Percentiles rank a stretch among this genome's conserved stretches.
Conservation (phyloP, 1,284 basidiomycete genomes). For the Bjerkandera adusta region DNA sequence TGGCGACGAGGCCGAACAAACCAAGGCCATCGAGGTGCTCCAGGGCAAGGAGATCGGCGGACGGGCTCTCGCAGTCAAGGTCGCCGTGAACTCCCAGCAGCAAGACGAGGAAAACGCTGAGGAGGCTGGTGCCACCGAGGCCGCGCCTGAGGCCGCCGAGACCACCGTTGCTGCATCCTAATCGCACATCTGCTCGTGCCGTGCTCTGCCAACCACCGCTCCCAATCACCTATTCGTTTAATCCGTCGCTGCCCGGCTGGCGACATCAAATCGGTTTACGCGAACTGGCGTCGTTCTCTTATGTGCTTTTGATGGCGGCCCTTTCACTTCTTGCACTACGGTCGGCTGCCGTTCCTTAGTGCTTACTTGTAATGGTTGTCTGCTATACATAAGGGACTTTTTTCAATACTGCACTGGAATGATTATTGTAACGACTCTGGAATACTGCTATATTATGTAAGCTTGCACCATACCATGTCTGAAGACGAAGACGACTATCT, state of each 20-base stretch:
- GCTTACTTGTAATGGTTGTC: constrained; percentile 36
- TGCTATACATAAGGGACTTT: constrained; percentile 34
- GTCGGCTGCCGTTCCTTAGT: constrained; percentile 51
- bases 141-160: constrained; percentile 30
- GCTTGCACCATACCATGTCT: constrained; percentile 41
- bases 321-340: constrained; percentile 25
- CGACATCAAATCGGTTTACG: constrained; percentile 8
- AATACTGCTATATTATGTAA: constrained; percentile 14
- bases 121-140: constrained; percentile 29
- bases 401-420: constrained; percentile 17
- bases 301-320: constrained; percentile 20
- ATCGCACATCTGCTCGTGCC: constrained; percentile 12
- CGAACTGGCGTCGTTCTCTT: constrained; percentile 22
- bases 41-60: constrained; percentile 83
- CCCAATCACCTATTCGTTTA: constrained; percentile 10
- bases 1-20: constrained; percentile 78
- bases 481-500: constrained; percentile 79
- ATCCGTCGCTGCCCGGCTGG: constrained; percentile 13
- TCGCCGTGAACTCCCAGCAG: constrained; percentile 68
- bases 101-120: constrained; percentile 31
- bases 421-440: constrained; percentile 16
- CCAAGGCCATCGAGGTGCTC: constrained; percentile 79
- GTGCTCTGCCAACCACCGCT: constrained; percentile 15
- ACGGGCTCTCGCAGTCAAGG: constrained; percentile 81
- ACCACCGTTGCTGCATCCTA: constrained; percentile 30